A percentile compares a stretch with the other conserved stretches of the same genome.
phyloP scores from a whole-genome alignment of 2,329 filamentous ascomycete genomes.

The Colletotrichum australisinense region DNA sequence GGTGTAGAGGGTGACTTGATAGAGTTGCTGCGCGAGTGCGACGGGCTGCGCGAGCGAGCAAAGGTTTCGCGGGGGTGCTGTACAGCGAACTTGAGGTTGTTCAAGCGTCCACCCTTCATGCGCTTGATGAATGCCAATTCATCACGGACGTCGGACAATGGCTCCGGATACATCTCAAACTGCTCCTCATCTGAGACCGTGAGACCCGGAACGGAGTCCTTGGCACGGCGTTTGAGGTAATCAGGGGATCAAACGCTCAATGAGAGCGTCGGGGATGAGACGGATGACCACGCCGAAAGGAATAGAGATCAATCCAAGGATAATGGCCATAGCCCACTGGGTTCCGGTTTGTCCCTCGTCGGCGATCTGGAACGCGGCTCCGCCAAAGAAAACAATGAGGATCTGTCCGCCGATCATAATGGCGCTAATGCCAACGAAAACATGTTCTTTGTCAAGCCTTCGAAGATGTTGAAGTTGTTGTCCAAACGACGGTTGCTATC shows the following conservation, averaged over 20 bases:
- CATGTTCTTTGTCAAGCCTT: constrained; percentile 84
- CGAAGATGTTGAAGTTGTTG: constrained; percentile 95
- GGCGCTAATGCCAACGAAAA: constrained; percentile 89
- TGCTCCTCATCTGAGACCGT: constrained; percentile 75
- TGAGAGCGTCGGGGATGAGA: constrained; percentile 79
- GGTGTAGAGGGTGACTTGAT: constrained; percentile 72
- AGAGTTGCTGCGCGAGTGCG: constrained; percentile 73
- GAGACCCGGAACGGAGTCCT: constrained; percentile 61
- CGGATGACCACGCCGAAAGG: constrained; percentile 86
- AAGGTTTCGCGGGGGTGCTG: constrained; percentile 80
- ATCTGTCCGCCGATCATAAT: constrained; percentile 92
- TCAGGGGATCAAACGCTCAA: constrained; percentile 65
- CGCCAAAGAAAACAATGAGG: constrained; percentile 90
- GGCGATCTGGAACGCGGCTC: constrained; percentile 81
- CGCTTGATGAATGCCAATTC: constrained; percentile 84
- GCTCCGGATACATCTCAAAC: constrained; percentile 76
- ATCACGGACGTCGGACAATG: constrained; percentile 80
- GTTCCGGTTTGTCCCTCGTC: constrained; percentile 69
- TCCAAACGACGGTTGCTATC: constrained; percentile 87
- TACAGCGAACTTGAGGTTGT: constrained; percentile 83
- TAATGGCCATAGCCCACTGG: constrained; percentile 89
- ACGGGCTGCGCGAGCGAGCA: constrained; percentile 70
- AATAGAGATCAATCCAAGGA: constrained; percentile 86
- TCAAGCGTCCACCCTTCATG: constrained; percentile 84
- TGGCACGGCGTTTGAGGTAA: constrained; percentile 61